Evolutionary conservation across 805 yeast genomes (phyloP).

Genomic region (Candida montana): DNA sequence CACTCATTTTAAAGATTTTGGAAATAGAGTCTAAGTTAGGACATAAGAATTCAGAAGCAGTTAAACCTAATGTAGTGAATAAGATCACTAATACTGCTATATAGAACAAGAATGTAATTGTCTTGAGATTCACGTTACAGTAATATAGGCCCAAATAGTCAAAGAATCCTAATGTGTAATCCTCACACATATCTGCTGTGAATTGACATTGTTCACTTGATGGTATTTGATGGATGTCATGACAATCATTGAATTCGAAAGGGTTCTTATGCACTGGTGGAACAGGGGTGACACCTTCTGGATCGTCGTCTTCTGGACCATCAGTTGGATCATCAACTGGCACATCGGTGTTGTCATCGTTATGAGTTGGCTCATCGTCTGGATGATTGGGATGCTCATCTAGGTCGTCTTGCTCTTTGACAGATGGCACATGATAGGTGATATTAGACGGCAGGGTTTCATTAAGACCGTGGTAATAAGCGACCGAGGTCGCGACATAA

Average conservation of each 20-base stretch:
- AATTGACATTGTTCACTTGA: constrained; percentile 17
- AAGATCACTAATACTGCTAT: constrained; percentile 28
- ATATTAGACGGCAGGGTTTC: neutral
- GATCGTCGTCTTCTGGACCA: neutral
- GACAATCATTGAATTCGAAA: constrained; percentile 12
- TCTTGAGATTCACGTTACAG: constrained; percentile 11
- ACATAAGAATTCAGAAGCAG: constrained; percentile 80
- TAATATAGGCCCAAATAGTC: constrained; percentile 21
- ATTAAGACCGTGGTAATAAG: neutral
- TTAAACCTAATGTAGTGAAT: constrained; percentile 66
- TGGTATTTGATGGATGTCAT: constrained; percentile 14
- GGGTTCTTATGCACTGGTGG: neutral
- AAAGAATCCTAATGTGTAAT: constrained; percentile 23
- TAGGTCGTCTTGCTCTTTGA: neutral
- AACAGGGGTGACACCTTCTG: neutral
- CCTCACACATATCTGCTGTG: constrained; percentile 17
- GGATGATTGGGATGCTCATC: neutral
- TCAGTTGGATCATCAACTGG: too few species aligned
- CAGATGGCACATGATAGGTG: neutral
- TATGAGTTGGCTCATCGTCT: neutral
- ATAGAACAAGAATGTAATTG: constrained; percentile 5
- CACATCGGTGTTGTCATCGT: neutral
- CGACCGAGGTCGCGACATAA: neutral
- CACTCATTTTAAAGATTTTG: constrained; percentile 57
- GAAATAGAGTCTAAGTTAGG: constrained; percentile 76